Base-by-base conservation (phyloP, 768 basidiomycete species). In the Suillus bovinus region DNA sequence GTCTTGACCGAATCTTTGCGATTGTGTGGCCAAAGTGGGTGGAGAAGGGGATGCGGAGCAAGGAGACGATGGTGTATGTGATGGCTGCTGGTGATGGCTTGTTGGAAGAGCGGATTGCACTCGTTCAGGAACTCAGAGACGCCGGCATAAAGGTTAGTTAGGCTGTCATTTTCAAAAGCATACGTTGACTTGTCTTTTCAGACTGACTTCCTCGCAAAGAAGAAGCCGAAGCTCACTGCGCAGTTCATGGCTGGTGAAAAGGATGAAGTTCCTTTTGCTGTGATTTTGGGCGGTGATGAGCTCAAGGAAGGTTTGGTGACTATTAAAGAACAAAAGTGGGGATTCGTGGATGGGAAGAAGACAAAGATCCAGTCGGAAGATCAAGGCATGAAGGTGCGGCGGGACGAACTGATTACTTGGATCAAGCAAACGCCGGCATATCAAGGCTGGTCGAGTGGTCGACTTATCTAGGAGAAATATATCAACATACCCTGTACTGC, bases 31-130 rank as follows among this genome's bases (percentile, higher is more conserved):
- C 90, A 47, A 91, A 87, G 74, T 94, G 91, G 86, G 81, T 85
- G 11, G 91, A 89, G 70, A 83, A 82, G 65, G 88, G 91, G 2
- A 88, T 87, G 78, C 80, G 94, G 71, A 88, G 86, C 59, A 98
- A 96, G 79, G 87, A 91, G 71, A 96, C 94, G 49, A 90, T 97
- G 84, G 95, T 89, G 27, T 99, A 89, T 75, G 93, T 99, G 52
- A 88, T 99, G 80, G 87, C 89, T 27, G 87, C 94, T 38, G 95
- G 96, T 9, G 94, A 94, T 70, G 93, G 95, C 3, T 72, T 98
- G 62, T 76, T 99, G 57, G 84, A 86, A 70, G 94, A 97, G 78
- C 84, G 96, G 11, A 88, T 99, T 66, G 78, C 72, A 69, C 82
- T 99, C 22, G 91, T 89, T 31, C 85, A 84, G 64, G 86, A 93